Evolutionary conservation across 1,284 basidiomycete genomes (phyloP).

Genomic region (Leccinum insolens): DNA sequence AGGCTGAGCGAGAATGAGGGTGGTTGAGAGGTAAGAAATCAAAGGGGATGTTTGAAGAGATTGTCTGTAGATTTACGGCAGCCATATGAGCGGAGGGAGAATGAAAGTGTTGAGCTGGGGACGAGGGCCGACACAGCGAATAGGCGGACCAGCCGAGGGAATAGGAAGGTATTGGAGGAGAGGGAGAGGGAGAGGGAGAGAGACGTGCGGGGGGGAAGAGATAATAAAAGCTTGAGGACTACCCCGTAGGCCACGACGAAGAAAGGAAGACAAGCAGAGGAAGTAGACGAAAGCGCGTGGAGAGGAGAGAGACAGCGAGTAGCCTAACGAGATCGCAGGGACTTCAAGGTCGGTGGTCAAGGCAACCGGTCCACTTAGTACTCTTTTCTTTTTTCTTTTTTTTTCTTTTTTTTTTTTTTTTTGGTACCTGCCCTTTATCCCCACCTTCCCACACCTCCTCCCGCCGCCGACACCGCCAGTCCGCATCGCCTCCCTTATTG

Average conservation of each 20-base stretch:
- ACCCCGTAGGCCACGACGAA: slow-evolving; percentile 27
- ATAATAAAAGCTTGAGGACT: slow-evolving; percentile 20
- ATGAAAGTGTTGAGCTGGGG: slow-evolving; percentile 43
- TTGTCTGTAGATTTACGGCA: slow-evolving; percentile 73
- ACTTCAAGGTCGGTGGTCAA: slow-evolving; percentile 59
- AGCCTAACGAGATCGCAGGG: slow-evolving; percentile 33
- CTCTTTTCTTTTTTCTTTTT: slow-evolving; percentile 2
- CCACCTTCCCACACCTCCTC: slow-evolving; percentile 27
- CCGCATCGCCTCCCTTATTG: neutral
- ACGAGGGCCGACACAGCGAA: slow-evolving; percentile 39
- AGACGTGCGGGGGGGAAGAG: slow-evolving; percentile 4
- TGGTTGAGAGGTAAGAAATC: slow-evolving; percentile 67
- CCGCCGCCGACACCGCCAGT: slow-evolving; percentile 6
- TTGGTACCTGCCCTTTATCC: slow-evolving; percentile 27
- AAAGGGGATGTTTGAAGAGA: slow-evolving; percentile 64
- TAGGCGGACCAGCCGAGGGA: slow-evolving; percentile 38
- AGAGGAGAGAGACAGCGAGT: slow-evolving; percentile 12
- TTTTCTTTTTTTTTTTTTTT: slow-evolving; percentile 2
- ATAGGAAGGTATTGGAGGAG: slow-evolving; percentile 12
- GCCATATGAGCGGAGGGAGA: slow-evolving; percentile 50
- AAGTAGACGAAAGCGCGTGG: slow-evolving; percentile 18
- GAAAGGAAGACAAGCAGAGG: slow-evolving; percentile 7
- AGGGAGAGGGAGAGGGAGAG: neutral
- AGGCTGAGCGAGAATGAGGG: slow-evolving; percentile 74
- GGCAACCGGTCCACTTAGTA: slow-evolving; percentile 47